These are phyloP conservation scores for Penicillium sp. DNA, from an alignment of 2,329 filamentous ascomycete genomes.

Conservation along the genomic window DNA sequence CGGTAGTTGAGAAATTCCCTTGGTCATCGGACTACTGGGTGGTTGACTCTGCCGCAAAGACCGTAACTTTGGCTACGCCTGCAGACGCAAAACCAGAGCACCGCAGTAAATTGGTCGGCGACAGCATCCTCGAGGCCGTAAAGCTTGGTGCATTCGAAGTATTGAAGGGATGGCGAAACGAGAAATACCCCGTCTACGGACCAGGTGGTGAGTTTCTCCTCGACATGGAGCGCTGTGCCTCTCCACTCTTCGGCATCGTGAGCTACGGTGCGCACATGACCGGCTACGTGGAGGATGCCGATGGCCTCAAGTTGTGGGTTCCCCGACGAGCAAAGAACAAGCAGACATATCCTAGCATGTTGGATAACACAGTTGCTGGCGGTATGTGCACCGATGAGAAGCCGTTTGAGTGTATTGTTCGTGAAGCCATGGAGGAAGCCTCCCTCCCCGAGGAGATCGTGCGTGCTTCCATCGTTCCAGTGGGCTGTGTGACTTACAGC, in stretches of 20 bases:
- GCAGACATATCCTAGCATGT: constrained; percentile 84
- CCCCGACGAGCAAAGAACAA: constrained; percentile 75
- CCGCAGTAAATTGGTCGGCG: constrained; percentile 59
- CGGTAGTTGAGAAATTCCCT: constrained; percentile 43
- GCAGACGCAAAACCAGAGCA: constrained; percentile 59
- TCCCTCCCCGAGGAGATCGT: constrained; percentile 72
- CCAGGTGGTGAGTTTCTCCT: constrained; percentile 61
- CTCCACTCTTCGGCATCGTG: constrained; percentile 71
- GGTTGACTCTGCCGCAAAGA: constrained; percentile 61
- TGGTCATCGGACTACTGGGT: constrained; percentile 59
- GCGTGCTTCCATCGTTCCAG: constrained; percentile 57
- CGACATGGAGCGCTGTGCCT: constrained; percentile 74
- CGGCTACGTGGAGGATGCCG: constrained; percentile 61
- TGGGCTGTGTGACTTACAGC: constrained; percentile 79
- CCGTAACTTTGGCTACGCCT: constrained; percentile 61
- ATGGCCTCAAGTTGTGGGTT: constrained; percentile 78
- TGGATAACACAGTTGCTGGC: constrained; percentile 92
- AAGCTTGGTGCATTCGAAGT: constrained; percentile 71
- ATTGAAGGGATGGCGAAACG: constrained; percentile 76
- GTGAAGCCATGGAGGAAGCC: constrained; percentile 89
- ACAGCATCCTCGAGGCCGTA: constrained; percentile 68
- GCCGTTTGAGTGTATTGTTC: constrained; percentile 77
- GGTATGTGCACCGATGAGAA: constrained; percentile 79
- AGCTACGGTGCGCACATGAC: constrained; percentile 83
- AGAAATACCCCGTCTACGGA: constrained; percentile 76